Percentiles rank a stretch among this genome's conserved stretches.
Evolutionary conservation across 805 yeast genomes (phyloP).

Genomic region (Nakazawaea populi): DNA sequence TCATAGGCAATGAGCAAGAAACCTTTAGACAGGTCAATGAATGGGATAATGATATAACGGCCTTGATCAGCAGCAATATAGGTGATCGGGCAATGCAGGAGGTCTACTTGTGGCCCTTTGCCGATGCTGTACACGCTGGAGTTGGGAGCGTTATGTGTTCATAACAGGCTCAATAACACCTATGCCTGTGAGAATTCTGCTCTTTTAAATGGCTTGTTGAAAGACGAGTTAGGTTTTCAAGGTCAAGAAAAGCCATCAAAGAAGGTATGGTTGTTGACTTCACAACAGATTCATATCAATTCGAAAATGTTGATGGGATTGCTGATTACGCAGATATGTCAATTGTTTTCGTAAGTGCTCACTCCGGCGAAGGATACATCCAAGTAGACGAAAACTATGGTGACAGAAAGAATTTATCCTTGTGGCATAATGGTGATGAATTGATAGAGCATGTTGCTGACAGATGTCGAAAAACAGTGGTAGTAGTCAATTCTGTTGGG

Average conservation of each 20-base stretch:
- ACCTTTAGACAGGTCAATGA: constrained; percentile 51
- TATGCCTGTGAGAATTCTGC: constrained; percentile 56
- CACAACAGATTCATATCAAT: constrained; percentile 38
- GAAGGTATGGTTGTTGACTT: constrained; percentile 41
- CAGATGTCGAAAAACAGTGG: constrained; percentile 46
- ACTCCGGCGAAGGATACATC: constrained; percentile 55
- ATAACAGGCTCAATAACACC: constrained; percentile 45
- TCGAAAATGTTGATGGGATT: constrained; percentile 34
- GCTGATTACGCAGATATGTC: constrained; percentile 48
- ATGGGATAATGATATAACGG: constrained; percentile 42
- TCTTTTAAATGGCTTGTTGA: constrained; percentile 44
- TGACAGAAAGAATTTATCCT: constrained; percentile 47
- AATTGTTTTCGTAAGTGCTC: constrained; percentile 45
- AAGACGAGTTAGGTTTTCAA: constrained; percentile 58
- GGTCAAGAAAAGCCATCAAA: constrained; percentile 43
- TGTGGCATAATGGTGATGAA: constrained; percentile 59
- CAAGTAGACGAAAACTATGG: constrained; percentile 55
- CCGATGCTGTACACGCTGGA: constrained; percentile 53
- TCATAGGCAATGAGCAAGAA: constrained; percentile 58
- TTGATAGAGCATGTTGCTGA: constrained; percentile 41
- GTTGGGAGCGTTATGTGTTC: constrained; percentile 56
- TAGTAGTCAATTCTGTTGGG: constrained; percentile 51
- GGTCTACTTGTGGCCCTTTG: constrained; percentile 57
- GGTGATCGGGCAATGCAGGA: constrained; percentile 60
- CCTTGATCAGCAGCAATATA: constrained; percentile 45